Base-by-base conservation (phyloP, 2,329 filamentous ascomycete species). In the Ophiostoma himal-ulmi region DNA sequence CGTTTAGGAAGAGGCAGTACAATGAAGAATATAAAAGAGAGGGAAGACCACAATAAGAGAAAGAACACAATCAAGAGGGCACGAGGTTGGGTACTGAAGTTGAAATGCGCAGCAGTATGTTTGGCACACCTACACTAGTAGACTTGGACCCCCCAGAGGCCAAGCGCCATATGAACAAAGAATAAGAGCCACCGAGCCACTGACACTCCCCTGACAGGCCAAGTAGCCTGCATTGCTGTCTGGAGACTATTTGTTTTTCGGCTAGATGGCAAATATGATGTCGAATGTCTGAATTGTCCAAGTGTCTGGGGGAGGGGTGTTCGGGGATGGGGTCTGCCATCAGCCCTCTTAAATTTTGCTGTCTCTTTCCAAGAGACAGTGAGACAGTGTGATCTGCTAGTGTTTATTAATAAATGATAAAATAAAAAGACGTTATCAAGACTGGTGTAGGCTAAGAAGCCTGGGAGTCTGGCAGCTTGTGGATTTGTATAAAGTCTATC, bases 121-220 rank as follows among this genome's bases (percentile, higher is more conserved):
- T 26, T 60, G 54, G n/a, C 44, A 48, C 44, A n/a, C n/a, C 14
- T 44, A 14, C 17, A 48, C 44, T 20, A 48, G 44, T 62, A n/a
- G 11, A 62, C 26, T 62, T 62, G 7, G 26, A 62, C 57, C 26
- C 10, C 10, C 57, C 26, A 30, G n/a, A 70, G 39, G 65, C n/a
- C 20, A 57, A 57, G 52, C 52, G 44, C 20, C 39, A 54, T n/a
- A 36, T 5, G 44, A 62, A 64, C 62, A 57, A 67, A 57, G 54
- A 39, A 66, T 62, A n/a, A 5, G 69, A 48, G 48, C 37, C 22
- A 60, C 14, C n/a, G 54, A 20, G 65, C 52, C 60, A 67, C 68
- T 37, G 10, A 22, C 65, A 64, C 14, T 39, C 62, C 68, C 66
- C 68, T 70, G 68, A 68, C 65, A 64, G 36, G 65, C 54, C 68